Evolutionary conservation across 306 rosid species (phyloP).

Genomic region (Pueraria montana): DNA sequence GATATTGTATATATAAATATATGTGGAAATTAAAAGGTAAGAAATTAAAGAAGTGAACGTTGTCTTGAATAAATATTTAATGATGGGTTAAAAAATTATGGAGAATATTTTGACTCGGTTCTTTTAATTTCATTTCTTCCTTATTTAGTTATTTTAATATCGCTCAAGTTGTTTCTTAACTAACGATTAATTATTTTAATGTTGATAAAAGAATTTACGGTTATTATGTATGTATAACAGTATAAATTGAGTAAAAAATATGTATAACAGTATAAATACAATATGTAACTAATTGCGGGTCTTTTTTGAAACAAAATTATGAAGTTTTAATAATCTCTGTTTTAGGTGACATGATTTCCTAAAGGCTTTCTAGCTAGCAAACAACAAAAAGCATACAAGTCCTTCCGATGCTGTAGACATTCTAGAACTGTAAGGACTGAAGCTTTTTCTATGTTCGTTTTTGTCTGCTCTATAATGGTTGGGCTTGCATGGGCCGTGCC

Average conservation of each 20-base stretch:
- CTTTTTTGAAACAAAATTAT: too few relatives aligned
- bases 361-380: not conserved
- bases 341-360: not conserved
- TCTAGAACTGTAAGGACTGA: slow-evolving; percentile 13
- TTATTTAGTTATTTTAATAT: not conserved
- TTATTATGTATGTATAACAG: too few relatives aligned
- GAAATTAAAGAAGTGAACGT: too few relatives aligned
- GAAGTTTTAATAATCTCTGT: not conserved
- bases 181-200: too few relatives aligned
- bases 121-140: not conserved
- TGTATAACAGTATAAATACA: too few relatives aligned
- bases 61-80: too few relatives aligned
- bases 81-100: not conserved
- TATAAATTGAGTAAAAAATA: too few relatives aligned
- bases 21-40: too few relatives aligned
- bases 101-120: not conserved
- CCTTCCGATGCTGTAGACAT: not conserved
- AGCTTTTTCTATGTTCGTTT: slow-evolving; percentile 36
- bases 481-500: slow-evolving; percentile 29
- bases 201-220: too few relatives aligned
- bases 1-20: too few relatives aligned
- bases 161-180: too few relatives aligned
- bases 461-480: slow-evolving; percentile 41
- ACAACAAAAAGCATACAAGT: not conserved
- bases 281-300: too few relatives aligned